phyloP scores from a whole-genome alignment of 169 alveolate species.

The Plasmodium yoelii region DNA sequence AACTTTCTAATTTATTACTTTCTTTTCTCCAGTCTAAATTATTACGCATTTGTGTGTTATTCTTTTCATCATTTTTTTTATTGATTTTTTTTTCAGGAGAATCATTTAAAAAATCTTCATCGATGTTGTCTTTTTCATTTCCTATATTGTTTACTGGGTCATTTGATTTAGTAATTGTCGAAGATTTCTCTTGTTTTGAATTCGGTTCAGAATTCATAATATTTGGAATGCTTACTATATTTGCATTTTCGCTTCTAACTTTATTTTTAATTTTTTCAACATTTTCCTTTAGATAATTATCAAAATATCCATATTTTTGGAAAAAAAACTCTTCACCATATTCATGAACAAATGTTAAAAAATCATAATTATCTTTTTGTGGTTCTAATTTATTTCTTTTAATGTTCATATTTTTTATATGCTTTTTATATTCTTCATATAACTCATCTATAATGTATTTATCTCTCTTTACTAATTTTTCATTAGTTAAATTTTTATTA shows the following conservation, averaged over 20 bases:
- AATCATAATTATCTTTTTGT: constrained; percentile 70
- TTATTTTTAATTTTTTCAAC: constrained; percentile 14
- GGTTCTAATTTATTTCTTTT: constrained; percentile 66
- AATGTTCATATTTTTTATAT: constrained; percentile 45
- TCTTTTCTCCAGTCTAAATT: constrained; percentile 23
- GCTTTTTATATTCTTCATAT: constrained; percentile 68
- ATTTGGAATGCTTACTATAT: neutral
- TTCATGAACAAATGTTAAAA: constrained; percentile 75
- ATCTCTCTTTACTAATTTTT: constrained; percentile 59
- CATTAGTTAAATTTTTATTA: constrained; percentile 55
- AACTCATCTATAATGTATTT: constrained; percentile 38
- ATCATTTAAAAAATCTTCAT: neutral
- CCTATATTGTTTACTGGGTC: too few species aligned
- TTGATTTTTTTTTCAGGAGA: neutral
- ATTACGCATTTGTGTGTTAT: neutral
- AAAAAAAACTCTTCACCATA: constrained; percentile 56
- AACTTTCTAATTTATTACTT: constrained; percentile 26
- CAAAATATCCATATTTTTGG: constrained; percentile 52
- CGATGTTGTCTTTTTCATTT: too few species aligned
- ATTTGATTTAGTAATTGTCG: neutral
- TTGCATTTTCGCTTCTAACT: constrained; percentile 9
- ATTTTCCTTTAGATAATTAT: constrained; percentile 42
- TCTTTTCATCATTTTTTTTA: neutral
- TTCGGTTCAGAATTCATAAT: neutral
- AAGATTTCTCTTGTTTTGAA: neutral